phyloP scores from a whole-genome alignment of 169 alveolate genomes.

The Plasmodium sp. region DNA sequence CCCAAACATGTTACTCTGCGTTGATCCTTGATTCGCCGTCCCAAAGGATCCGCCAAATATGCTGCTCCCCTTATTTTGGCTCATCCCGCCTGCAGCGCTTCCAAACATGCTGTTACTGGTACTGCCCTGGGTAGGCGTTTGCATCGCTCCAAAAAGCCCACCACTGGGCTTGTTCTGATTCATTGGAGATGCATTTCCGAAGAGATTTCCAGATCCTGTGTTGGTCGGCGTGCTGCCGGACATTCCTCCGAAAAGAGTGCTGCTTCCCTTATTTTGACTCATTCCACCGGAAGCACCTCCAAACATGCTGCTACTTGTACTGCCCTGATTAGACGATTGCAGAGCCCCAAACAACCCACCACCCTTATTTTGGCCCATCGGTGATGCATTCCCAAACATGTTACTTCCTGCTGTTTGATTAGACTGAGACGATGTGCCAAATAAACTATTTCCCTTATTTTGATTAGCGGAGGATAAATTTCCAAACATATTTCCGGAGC shows the following conservation, averaged over 20 bases:
- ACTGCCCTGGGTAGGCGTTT: neutral
- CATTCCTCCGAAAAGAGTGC: constrained; percentile 19
- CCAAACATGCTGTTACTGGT: constrained; percentile 15
- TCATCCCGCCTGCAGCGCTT: neutral
- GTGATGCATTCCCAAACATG: constrained; percentile 41
- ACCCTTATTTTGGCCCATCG: constrained; percentile 22
- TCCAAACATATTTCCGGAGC: constrained; percentile 29
- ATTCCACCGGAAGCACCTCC: constrained; percentile 11
- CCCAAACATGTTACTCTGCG: constrained; percentile 39
- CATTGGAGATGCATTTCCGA: constrained; percentile 35
- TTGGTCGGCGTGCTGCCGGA: neutral
- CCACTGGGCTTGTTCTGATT: constrained; percentile 38
- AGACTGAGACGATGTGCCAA: constrained; percentile 31
- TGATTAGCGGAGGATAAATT: constrained; percentile 42
- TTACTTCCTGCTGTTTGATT: constrained; percentile 12
- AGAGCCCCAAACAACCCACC: constrained; percentile 47
- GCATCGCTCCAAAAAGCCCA: constrained; percentile 22
- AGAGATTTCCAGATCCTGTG: constrained; percentile 10
- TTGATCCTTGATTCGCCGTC: neutral
- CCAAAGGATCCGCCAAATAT: constrained; percentile 43
- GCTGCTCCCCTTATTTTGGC: neutral
- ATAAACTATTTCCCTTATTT: constrained; percentile 38
- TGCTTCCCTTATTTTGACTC: constrained; percentile 22
- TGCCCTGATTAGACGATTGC: neutral
- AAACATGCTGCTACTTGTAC: constrained; percentile 25